Conservation (phyloP, 2,329 filamentous ascomycete genomes). For the Alternaria viburni region DNA sequence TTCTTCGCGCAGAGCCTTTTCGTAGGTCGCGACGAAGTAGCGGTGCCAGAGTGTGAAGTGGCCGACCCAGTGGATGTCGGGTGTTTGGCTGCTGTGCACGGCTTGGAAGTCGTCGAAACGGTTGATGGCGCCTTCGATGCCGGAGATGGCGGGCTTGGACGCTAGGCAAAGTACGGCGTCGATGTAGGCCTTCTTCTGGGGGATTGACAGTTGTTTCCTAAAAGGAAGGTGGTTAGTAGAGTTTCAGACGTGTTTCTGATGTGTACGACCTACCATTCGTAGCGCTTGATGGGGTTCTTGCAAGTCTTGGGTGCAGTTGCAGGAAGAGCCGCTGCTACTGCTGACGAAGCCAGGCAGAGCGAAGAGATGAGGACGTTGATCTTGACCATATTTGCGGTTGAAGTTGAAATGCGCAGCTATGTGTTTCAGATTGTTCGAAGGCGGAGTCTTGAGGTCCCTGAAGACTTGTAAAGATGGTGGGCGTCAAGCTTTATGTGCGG, state of each 20-base stretch:
- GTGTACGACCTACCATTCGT: slow-evolving; percentile 21
- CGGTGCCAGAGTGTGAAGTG: slow-evolving; percentile 34
- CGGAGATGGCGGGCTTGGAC: slow-evolving; percentile 21
- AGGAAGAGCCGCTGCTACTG: slow-evolving; percentile 15
- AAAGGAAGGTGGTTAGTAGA: not conserved
- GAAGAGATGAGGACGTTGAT: not conserved
- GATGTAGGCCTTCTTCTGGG: slow-evolving; percentile 29
- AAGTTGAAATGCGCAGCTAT: not conserved
- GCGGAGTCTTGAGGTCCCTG: slow-evolving; percentile 6
- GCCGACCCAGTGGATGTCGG: too few species aligned
- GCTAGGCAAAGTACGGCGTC: slow-evolving; percentile 33
- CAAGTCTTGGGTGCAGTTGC: slow-evolving; percentile 3
- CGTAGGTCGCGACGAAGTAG: slow-evolving; percentile 29
- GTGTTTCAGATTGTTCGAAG: not conserved
- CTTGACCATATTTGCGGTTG: slow-evolving; percentile 3
- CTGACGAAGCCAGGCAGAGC: slow-evolving; percentile 11
- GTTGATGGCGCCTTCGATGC: slow-evolving; percentile 20
- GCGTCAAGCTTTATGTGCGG: slow-evolving; percentile 9
- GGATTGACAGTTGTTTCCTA: slow-evolving; percentile 26
- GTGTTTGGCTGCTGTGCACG: too few species aligned
- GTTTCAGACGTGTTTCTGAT: not conserved
- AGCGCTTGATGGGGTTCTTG: slow-evolving; percentile 18
- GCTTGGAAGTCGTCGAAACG: too few species aligned
- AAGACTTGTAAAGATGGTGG: not conserved
- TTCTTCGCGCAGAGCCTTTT: slow-evolving; percentile 29